A percentile compares a stretch with the other conserved stretches of the same genome.
Evolutionary conservation across 352 stramenopile species (phyloP).

Genomic region (Saprolegnia parasitica): DNA sequence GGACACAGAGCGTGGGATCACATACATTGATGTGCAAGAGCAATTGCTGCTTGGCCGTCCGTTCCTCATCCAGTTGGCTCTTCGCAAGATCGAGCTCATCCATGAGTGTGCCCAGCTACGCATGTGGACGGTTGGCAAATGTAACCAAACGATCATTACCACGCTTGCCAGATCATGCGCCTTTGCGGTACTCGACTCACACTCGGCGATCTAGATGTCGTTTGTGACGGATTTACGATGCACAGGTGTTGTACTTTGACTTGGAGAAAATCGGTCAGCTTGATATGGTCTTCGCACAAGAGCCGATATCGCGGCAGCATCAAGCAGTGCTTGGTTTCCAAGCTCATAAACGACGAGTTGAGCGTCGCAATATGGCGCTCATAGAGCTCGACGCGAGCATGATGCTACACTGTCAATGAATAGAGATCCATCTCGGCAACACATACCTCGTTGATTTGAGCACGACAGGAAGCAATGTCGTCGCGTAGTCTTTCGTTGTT

Average conservation of each 20-base stretch:
- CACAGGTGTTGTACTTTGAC: neutral
- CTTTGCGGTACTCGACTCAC: neutral
- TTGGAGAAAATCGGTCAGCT: neutral
- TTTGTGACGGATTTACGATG: neutral
- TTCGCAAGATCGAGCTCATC: neutral
- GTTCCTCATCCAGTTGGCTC: neutral
- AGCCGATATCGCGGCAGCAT: neutral
- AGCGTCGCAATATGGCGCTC: neutral
- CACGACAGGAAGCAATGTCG: neutral
- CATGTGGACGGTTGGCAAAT: neutral
- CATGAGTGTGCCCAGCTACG: neutral
- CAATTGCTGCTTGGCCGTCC: neutral
- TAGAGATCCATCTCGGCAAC: neutral
- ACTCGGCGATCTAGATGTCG: neutral
- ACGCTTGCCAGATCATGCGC: neutral
- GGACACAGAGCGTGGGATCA: neutral
- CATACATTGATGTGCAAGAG: neutral
- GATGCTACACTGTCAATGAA: neutral
- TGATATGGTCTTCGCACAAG: neutral
- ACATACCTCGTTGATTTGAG: neutral
- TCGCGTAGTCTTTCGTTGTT: neutral
- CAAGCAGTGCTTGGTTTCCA: neutral
- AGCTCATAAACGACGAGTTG: neutral
- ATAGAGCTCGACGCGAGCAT: neutral
- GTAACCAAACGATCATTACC: neutral